These are phyloP conservation scores for Moelleriella libera DNA, from an alignment of 2,329 filamentous ascomycete species.

Conservation along the genomic window DNA sequence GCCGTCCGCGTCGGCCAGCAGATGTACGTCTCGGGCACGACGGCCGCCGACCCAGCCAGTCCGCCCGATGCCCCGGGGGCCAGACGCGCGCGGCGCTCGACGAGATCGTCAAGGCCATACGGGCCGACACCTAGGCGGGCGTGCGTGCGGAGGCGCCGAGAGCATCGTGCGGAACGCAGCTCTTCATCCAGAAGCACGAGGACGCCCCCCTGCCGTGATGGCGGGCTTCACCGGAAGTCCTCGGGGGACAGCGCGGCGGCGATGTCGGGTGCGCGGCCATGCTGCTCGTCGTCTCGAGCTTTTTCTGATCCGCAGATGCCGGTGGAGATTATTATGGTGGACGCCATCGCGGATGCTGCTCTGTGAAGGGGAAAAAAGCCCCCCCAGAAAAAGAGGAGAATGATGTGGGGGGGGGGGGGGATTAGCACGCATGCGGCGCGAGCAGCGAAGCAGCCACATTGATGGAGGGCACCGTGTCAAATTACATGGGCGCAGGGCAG, in stretches of 20 bases:
- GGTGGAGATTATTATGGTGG: neutral
- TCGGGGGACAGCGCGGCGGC: neutral
- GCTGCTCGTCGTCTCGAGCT: neutral
- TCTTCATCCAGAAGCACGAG: neutral
- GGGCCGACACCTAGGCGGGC: neutral
- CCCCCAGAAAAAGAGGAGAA: too few species aligned
- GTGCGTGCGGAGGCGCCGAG: neutral
- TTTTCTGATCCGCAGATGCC: neutral
- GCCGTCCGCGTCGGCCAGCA: neutral
- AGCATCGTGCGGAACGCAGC: neutral
- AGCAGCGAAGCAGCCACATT: too few species aligned
- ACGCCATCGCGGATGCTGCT: neutral
- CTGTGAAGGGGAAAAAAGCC: too few species aligned
- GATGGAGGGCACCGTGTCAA: too few species aligned
- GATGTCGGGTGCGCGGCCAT: neutral
- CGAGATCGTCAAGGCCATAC: neutral
- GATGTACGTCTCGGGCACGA: neutral
- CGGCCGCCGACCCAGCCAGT: neutral
- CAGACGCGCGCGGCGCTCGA: neutral
- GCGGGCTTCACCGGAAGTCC: neutral
- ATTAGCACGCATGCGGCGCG: too few species aligned
- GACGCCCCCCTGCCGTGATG: neutral
- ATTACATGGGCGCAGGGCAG: too few species aligned
- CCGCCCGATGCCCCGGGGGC: neutral
- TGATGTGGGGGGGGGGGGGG: too few species aligned